Conservation (phyloP, 2,329 filamentous ascomycete species). For the Thielaviopsis populi region DNA sequence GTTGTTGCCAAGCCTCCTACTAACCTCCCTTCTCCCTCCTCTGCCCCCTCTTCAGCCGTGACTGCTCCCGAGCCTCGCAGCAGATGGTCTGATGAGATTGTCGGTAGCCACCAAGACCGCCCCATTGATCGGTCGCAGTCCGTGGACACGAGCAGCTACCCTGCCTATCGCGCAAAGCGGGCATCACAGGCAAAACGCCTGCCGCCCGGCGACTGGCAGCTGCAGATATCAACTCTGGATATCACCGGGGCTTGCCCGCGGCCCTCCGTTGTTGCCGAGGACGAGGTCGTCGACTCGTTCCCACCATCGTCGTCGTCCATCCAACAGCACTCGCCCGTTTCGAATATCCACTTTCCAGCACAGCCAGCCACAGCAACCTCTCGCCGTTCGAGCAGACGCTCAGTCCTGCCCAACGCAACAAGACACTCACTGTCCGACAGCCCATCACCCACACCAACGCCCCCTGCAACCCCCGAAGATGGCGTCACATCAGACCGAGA, state of each 20-base stretch:
- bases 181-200: constrained; percentile 7
- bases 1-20: background rate
- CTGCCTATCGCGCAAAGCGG: background rate
- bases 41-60: background rate
- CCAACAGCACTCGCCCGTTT: background rate
- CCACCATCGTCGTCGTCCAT: background rate
- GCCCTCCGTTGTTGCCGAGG: constrained; percentile 12
- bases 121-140: constrained; percentile 1
- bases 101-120: background rate
- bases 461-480: background rate
- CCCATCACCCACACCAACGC: background rate
- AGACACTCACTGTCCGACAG: background rate
- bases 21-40: background rate
- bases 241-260: constrained; percentile 12
- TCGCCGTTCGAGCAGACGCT: background rate
- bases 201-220: constrained; percentile 11
- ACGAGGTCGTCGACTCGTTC: constrained; percentile 7
- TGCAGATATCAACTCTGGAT: constrained; percentile 15
- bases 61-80: background rate
- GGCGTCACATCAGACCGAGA: background rate
- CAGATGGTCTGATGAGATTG: constrained; percentile 1
- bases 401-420: background rate
- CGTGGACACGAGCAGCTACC: background rate
- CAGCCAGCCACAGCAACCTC: background rate
- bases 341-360: background rate